These are phyloP conservation scores for Nicotiana tomentosiformis DNA, from an alignment of 257 asterid species.

Conservation along the genomic window DNA sequence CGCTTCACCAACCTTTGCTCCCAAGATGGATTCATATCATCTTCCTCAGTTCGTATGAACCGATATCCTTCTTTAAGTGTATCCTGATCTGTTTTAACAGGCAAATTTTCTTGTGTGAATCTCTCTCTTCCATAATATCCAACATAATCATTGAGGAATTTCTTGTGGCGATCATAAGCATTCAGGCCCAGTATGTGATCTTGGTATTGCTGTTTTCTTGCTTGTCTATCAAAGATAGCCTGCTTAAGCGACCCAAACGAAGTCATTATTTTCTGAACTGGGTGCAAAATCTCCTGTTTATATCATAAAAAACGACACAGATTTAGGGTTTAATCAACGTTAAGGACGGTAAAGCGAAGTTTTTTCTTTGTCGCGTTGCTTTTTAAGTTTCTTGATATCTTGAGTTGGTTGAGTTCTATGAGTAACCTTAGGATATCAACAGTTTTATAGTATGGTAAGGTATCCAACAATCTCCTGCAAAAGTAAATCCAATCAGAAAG, in stretches of 20 bases:
- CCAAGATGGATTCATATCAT: conserved; percentile 87
- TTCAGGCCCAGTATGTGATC: conserved; percentile 88
- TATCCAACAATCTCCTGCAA: neutral
- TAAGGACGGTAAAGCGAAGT: neutral
- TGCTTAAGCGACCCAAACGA: conserved; percentile 78
- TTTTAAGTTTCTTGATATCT: conserved; percentile 2
- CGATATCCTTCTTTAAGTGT: conserved; percentile 97
- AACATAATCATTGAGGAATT: conserved; percentile 71
- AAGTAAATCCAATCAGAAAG: no score
- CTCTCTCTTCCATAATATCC: conserved; percentile 66
- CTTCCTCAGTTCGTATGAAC: conserved; percentile 59
- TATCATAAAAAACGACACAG: neutral
- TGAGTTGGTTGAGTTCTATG: conserved; percentile 3
- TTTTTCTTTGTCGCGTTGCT: neutral
- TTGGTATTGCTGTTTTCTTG: conserved; percentile 91
- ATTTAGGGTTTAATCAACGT: neutral
- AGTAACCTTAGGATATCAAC: no score
- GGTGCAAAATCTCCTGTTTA: neutral
- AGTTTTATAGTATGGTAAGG: no score
- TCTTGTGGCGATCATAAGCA: conserved; percentile 96
- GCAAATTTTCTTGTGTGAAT: conserved; percentile 43
- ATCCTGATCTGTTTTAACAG: conserved; percentile 89
- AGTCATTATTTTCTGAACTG: conserved; percentile 38
- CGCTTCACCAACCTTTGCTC: conserved; percentile 97
- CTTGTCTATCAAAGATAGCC: conserved; percentile 71